Conservation (phyloP, 331 rosid species). For the Pyracantha coccinea region DNA sequence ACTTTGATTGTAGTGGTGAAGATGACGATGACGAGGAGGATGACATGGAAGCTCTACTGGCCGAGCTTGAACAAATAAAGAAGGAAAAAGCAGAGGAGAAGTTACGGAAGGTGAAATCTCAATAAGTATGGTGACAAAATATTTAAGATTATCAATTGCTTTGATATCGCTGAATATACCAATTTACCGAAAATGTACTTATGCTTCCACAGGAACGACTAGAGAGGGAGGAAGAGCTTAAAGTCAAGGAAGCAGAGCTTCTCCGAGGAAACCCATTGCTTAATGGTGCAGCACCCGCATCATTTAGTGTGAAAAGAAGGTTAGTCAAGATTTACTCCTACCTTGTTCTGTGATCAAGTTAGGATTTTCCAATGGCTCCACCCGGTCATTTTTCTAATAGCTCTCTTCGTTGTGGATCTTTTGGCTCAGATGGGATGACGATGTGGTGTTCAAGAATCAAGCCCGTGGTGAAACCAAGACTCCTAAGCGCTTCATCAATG, state of each 20-base stretch:
- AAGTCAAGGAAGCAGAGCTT: slow-evolving; percentile 78
- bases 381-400: background rate
- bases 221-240: slow-evolving; percentile 76
- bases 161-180: background rate
- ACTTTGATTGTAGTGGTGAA: slow-evolving; percentile 22
- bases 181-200: background rate
- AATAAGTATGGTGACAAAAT: background rate
- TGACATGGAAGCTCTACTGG: slow-evolving; percentile 81
- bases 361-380: background rate
- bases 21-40: slow-evolving; percentile 48
- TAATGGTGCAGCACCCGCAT: slow-evolving; percentile 39
- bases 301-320: slow-evolving; percentile 83
- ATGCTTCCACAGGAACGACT: slow-evolving; percentile 47
- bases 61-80: slow-evolving; percentile 95
- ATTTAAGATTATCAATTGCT: background rate
- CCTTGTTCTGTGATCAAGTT: background rate
- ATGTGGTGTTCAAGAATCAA: slow-evolving; percentile 86
- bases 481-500: slow-evolving; percentile 87
- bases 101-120: slow-evolving; percentile 42
- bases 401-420: background rate
- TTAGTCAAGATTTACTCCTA: slow-evolving; percentile 7
- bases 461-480: slow-evolving; percentile 86
- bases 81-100: slow-evolving; percentile 93
- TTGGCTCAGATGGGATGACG: slow-evolving; percentile 78
- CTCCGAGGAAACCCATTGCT: slow-evolving; percentile 79